Base-by-base conservation (phyloP, 345 rosid genomes). In the Salix viminalis region DNA sequence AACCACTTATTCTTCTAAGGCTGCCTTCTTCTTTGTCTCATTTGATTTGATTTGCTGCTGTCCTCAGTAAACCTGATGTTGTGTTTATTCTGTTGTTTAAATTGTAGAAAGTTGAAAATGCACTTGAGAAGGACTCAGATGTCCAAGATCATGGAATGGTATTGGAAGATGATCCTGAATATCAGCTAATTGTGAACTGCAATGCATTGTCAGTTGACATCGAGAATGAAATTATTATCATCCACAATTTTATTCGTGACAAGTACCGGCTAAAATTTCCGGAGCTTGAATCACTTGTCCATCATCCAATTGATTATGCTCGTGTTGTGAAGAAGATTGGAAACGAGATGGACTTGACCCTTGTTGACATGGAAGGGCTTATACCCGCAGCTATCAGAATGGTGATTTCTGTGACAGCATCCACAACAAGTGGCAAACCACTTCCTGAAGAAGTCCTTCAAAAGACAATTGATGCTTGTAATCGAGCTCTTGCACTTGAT, bases 351-450 rank as follows among this genome's bases (percentile, higher is more conserved):
- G 99, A 95, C 83, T 80, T 95, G 74, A 89, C 97, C 6, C 90
- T 93, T 77, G 97, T 95, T 69, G 94, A 96, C 80, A 83, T 93
- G n/a, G 97, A 86, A 85, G 94, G 90, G 24, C 91, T 96, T 72
- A 80, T 93, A 56, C 99, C 98, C 0, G 90, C 96, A 1, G 97
- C 98, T 62, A 89, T 91, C 50, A 91, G 92, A 76, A 93, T 93
- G 98, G 99, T 93, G 72, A 90, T 96, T 79, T 96, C 97, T 23
- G 98, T 96, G 67, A 96, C 99, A 32, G 94, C 98, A 56, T 87
- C 88, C 19, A 93, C 97, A 39, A 96, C 98, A 0, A 96, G 94
- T 77, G 99, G 99, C 64, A 96, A 88, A 75, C 96, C 96, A 19
- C 86, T 93, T 62, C 92, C 94, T 1, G 98, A 93, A 70, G 95